These are phyloP conservation scores for Nemania abortiva DNA, from an alignment of 2,329 filamentous ascomycete genomes.

Conservation along the genomic window DNA sequence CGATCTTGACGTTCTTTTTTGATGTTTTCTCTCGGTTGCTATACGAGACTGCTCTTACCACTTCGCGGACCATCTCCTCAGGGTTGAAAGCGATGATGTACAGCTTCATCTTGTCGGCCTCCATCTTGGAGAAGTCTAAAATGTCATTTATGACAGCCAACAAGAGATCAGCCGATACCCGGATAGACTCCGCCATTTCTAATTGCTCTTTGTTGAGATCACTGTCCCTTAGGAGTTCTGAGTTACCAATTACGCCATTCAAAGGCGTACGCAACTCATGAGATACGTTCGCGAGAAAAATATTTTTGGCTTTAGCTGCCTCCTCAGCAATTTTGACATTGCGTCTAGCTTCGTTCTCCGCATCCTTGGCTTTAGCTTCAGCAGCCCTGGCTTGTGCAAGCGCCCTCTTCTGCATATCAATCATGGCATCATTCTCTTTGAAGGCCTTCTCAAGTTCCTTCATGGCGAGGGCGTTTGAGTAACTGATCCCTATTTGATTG, in stretches of 20 bases:
- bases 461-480: conserved; percentile 75
- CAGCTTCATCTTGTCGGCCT: conserved; percentile 87
- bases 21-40: conserved; percentile 74
- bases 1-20: conserved; percentile 71
- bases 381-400: conserved; percentile 78
- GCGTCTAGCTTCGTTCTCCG: conserved; percentile 80
- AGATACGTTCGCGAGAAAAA: conserved; percentile 83
- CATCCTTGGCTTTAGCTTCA: conserved; percentile 80
- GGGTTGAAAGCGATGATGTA: conserved; percentile 78
- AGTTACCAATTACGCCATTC: conserved; percentile 90
- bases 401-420: conserved; percentile 79
- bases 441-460: conserved; percentile 82
- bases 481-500: conserved; percentile 81
- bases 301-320: conserved; percentile 84
- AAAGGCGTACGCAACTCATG: conserved; percentile 86
- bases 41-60: conserved; percentile 74
- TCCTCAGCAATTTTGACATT: conserved; percentile 87
- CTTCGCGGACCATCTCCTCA: conserved; percentile 74
- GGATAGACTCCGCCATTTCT: conserved; percentile 89
- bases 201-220: conserved; percentile 79
- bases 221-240: conserved; percentile 83
- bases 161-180: conserved; percentile 85
- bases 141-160: conserved; percentile 97
- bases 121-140: conserved; percentile 93
- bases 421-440: conserved; percentile 82